A percentile compares a stretch with the other conserved stretches of the same genome.
Conservation (phyloP, 176 grass and related monocot genomes). For the Rhynchospora pubera region DNA sequence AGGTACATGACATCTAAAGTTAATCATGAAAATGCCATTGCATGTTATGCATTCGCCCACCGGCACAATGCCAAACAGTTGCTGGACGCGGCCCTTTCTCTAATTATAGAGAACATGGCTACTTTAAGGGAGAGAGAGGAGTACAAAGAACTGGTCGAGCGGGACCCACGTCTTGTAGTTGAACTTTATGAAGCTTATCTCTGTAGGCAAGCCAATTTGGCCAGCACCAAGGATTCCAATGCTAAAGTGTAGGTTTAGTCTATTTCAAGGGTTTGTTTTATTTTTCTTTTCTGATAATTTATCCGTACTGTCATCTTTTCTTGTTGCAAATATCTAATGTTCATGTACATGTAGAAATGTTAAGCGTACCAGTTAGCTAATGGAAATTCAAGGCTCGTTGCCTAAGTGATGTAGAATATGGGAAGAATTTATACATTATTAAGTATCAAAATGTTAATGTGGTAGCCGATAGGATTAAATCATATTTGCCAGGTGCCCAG, state of each 20-base stretch:
- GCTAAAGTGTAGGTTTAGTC: background rate
- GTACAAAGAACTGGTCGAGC: conserved; percentile 77
- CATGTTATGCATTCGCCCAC: conserved; percentile 64
- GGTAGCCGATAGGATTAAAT: too few species aligned
- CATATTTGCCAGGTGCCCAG: too few species aligned
- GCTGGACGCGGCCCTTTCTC: conserved; percentile 57
- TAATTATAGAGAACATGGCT: conserved; percentile 69
- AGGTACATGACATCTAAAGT: too few species aligned
- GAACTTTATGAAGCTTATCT: conserved; percentile 93
- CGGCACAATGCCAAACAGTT: conserved; percentile 71
- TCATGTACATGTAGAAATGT: background rate
- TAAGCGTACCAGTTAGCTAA: background rate
- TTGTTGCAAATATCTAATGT: background rate
- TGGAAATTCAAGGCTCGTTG: too few species aligned
- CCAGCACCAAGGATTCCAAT: conserved; percentile 35
- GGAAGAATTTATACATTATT: too few species aligned
- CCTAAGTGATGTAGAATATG: too few species aligned
- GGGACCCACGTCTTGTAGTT: conserved; percentile 82
- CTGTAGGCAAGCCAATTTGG: conserved; percentile 60
- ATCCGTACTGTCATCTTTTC: background rate
- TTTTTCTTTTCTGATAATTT: background rate
- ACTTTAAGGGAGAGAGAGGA: too few species aligned
- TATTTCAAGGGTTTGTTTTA: background rate
- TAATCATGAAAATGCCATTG: conserved; percentile 65
- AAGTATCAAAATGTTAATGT: too few species aligned